Evolutionary conservation across 1,284 basidiomycete genomes (phyloP), one percentile per base, ranked within the genome.

Genomic region (Ganoderma lingzhi): DNA sequence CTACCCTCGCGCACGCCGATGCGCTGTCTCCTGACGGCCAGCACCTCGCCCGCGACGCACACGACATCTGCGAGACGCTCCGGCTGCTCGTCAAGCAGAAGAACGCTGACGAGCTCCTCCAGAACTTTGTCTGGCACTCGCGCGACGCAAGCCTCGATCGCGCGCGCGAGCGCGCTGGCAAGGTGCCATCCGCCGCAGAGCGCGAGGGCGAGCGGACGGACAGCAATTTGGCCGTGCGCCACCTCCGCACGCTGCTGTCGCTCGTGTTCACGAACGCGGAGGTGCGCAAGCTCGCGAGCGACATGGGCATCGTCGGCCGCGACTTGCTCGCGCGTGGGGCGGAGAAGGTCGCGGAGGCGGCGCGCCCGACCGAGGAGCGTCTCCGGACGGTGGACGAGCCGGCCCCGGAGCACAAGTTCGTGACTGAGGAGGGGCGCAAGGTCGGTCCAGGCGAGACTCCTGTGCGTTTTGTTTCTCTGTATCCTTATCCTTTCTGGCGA

Each of bases 231-330:
- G 96, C 95, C 23, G 87, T 91, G 55, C 86, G 87, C 70, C 94
- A 97, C 81, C 86, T 98, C 30, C 92, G 95, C 73, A 96, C 95
- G 0, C 86, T 98, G 63, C 82, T 93, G 65, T 88, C 87, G 30
- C 91, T 98, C 74, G 86, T 98, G 76, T 84, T 95, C 73, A 97
- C 96, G 79, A 98, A 97, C 83, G 92, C 91, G 0, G 96, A 98
- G 82, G 92, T 94, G 48, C 93, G 96, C 78, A 98, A 98, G 81
- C 90, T 97, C 64, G 80, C 96, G 66, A 88, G 88, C 44, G 96
- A 97, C 81, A 89, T 95, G 74, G 90, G 90, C 37, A 79, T 95
- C 72, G 90, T 97, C 69, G 95, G 94, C 0, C 93, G 96, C 66
- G 95, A 97, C 81, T 84, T 98, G 68, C 91, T 97, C 71, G 90